A percentile compares a stretch with the other conserved stretches of the same genome.
Conservation (phyloP, 2,329 filamentous ascomycete species). For the Aspergillus viridinutans region DNA sequence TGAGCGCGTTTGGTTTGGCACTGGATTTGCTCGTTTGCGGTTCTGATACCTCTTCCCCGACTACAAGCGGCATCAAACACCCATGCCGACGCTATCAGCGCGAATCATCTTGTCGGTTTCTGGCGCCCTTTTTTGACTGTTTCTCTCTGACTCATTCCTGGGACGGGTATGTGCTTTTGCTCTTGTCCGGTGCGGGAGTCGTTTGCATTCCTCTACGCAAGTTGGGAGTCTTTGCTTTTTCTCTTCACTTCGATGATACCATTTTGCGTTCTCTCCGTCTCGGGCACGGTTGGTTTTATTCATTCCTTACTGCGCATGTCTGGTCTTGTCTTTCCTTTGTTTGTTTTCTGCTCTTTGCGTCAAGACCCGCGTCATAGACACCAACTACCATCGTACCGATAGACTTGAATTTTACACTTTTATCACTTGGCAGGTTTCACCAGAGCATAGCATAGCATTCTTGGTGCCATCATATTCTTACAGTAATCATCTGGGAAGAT, state of each 20-base stretch:
- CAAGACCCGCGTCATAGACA: constrained; percentile 8
- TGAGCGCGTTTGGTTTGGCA: constrained; percentile 33
- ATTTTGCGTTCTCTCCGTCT: constrained; percentile 28
- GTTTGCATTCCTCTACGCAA: constrained; percentile 19
- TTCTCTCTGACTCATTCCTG: constrained; percentile 7
- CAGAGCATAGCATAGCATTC: not conserved
- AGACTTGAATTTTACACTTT: constrained; percentile 3
- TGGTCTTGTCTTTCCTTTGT: constrained; percentile 6
- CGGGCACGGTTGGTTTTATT: constrained; percentile 17
- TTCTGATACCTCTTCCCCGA: constrained; percentile 7
- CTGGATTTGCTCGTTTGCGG: constrained; percentile 26
- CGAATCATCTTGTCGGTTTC: constrained; percentile 19
- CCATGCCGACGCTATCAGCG: constrained; percentile 12
- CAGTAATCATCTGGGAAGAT: not conserved
- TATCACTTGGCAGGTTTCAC: not conserved
- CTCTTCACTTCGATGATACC: constrained; percentile 33
- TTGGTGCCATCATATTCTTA: not conserved
- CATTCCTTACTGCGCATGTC: constrained; percentile 10
- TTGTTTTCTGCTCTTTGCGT: not conserved
- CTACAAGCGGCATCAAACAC: not conserved
- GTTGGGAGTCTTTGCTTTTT: constrained; percentile 23
- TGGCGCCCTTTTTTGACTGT: constrained; percentile 12
- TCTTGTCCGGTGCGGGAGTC: constrained; percentile 19
- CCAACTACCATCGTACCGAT: constrained; percentile 14
- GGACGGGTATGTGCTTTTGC: constrained; percentile 21